Conservation (phyloP, 495 filamentous ascomycete species). For the Lichenothelia convexa region DNA sequence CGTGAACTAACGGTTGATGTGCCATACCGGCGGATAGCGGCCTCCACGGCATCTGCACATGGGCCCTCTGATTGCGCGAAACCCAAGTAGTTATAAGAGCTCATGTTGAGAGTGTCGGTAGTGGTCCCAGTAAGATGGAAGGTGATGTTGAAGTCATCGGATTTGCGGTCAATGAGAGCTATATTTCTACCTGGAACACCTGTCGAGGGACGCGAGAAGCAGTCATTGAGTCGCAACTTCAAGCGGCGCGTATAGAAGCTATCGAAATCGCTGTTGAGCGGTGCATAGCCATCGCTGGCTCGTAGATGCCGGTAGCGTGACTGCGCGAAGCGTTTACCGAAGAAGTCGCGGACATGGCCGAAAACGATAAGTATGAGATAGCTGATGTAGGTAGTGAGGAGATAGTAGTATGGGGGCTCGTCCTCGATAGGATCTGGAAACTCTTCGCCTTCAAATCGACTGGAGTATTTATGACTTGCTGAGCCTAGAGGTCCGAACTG, state of each 20-base stretch:
- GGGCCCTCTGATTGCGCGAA: constrained; percentile 96
- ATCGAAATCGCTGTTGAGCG: constrained; percentile 96
- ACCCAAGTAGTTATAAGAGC: constrained; percentile 97
- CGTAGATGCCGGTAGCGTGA: constrained; percentile 70
- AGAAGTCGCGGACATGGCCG: constrained; percentile 91
- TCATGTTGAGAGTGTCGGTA: constrained; percentile 95
- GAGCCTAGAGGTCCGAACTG: constrained; percentile 81
- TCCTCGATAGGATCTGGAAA: constrained; percentile 77
- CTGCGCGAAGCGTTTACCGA: constrained; percentile 83
- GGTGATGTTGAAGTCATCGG: constrained; percentile 70
- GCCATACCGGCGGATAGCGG: constrained; percentile 65
- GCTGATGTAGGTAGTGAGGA: constrained; percentile 92
- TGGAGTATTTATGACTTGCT: constrained; percentile 67
- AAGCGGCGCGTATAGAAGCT: constrained; percentile 90
- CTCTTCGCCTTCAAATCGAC: constrained; percentile 56
- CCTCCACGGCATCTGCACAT: constrained; percentile 86
- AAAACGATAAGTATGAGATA: constrained; percentile 92
- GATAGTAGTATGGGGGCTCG: constrained; percentile 90
- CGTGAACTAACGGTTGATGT: constrained; percentile 64
- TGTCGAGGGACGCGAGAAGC: constrained; percentile 78
- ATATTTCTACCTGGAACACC: constrained; percentile 91
- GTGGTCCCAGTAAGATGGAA: constrained; percentile 76
- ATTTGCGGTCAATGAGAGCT: constrained; percentile 72
- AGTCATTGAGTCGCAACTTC: constrained; percentile 90
- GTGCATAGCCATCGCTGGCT: constrained; percentile 72